Evolutionary conservation across 805 yeast genomes (phyloP).

Genomic region (Metschnikowia arizonensis): DNA sequence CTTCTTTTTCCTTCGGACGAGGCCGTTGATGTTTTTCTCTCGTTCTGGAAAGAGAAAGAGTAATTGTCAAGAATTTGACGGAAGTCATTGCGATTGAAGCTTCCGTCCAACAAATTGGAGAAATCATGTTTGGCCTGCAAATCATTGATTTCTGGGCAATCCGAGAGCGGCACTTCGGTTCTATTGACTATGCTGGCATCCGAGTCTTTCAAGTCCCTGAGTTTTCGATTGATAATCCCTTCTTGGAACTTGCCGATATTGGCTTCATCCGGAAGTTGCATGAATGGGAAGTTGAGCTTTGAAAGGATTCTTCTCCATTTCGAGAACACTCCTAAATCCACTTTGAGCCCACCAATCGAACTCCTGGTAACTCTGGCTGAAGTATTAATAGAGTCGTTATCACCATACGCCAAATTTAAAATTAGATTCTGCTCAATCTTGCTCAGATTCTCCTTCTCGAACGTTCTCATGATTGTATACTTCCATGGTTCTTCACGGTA

Average conservation of each 20-base stretch:
- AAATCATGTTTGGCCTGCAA: constrained; percentile 31
- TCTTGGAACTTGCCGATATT: constrained; percentile 23
- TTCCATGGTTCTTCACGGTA: constrained; percentile 80
- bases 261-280: constrained; percentile 39
- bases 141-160: constrained; percentile 9
- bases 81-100: constrained; percentile 26
- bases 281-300: constrained; percentile 42
- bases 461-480: constrained; percentile 38
- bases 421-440: constrained; percentile 21
- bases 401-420: constrained; percentile 10
- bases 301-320: constrained; percentile 39
- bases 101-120: constrained; percentile 34
- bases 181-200: neutral
- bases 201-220: neutral
- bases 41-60: constrained; percentile 20
- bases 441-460: constrained; percentile 31
- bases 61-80: constrained; percentile 28
- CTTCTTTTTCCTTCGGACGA: constrained; percentile 11
- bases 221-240: constrained; percentile 12
- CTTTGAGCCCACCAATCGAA: constrained; percentile 29
- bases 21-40: constrained; percentile 6
- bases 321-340: constrained; percentile 28
- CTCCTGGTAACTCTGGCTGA: constrained; percentile 24
- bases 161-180: neutral
- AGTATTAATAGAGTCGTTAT: constrained; percentile 24